Evolutionary conservation across 2,329 filamentous ascomycete species (phyloP), one percentile per base, ranked within the genome.

Genomic region (Penicillium palitans): DNA sequence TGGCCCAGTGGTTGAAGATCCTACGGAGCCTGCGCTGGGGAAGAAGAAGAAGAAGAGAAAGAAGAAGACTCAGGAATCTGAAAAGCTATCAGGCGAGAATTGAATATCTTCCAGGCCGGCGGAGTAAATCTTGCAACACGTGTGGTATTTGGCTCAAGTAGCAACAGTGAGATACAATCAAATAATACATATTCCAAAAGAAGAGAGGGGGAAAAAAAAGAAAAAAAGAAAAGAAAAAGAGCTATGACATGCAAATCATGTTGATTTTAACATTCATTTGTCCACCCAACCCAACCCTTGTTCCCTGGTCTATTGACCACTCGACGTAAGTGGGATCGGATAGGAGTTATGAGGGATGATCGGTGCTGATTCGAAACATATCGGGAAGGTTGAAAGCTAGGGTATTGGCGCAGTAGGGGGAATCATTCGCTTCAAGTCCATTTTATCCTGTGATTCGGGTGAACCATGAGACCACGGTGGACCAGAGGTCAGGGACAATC

Each of bases 401-500:
- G 63, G 63, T 61, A 64, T 64, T 57, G 50, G 61, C 52, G 52
- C 60, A 42, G 31, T 48, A 42, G 44, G 17, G 17, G 27, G 4
- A 40, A 42, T 39, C 27, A 37, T 53, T 53, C 21, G 6, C 37
- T 52, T 33, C 17, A 27, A 19, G 13, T 47, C 35, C 41, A 54
- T 15, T 24, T 57, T 63, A 68, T 47, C 61, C 64, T 12, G 62
- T 63, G 56, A 68, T 52, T 24, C 66, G 65, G 31, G 66, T 65
- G 46, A 75, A 63, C 49, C 69, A 61, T 40, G 71, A 64, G 45
- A 64, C 59, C 35, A 75, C 59, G 33, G 70, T 64, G 21, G 70
- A 70, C 78, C 76, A 80, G 19, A 78, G 47, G 55, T 76, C 70
- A 10, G 76, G 76, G 35, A 77, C 64, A 35, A 79, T 64, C 60